Conservation (phyloP, 345 rosid genomes). For the Eucalyptus tenuipes region DNA sequence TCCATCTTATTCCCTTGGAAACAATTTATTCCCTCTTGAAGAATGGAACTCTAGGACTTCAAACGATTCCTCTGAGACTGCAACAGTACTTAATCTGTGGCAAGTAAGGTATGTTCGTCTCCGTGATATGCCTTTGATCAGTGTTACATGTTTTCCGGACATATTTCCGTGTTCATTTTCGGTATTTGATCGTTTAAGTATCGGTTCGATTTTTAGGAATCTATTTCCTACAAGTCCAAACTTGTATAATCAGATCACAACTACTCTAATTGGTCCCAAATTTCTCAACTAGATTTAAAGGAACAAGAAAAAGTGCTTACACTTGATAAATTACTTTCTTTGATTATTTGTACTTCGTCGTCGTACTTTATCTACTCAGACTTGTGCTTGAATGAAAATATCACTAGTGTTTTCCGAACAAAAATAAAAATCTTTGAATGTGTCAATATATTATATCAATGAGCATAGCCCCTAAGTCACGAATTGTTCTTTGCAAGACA, state of each 20-base stretch:
- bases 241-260: neutral
- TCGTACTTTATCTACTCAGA: too few species aligned
- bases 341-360: neutral
- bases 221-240: neutral
- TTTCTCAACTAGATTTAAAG: neutral
- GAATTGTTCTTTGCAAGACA: neutral
- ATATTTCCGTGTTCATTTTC: accelerated
- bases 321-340: neutral
- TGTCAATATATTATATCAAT: neutral
- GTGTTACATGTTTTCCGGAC: accelerated
- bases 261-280: neutral
- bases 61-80: too few species aligned
- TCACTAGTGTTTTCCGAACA: too few species aligned
- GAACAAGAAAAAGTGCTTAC: neutral
- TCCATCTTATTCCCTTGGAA: too few species aligned
- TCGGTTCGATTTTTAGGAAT: too few species aligned
- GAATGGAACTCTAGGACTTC: accelerated
- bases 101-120: accelerated
- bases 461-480: neutral
- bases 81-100: too few species aligned
- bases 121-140: accelerated
- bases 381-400: too few species aligned
- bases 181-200: too few species aligned
- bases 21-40: too few species aligned
- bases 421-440: neutral